Evolutionary conservation across 1,284 basidiomycete species (phyloP).

Genomic region (Cystobasidium sp.): DNA sequence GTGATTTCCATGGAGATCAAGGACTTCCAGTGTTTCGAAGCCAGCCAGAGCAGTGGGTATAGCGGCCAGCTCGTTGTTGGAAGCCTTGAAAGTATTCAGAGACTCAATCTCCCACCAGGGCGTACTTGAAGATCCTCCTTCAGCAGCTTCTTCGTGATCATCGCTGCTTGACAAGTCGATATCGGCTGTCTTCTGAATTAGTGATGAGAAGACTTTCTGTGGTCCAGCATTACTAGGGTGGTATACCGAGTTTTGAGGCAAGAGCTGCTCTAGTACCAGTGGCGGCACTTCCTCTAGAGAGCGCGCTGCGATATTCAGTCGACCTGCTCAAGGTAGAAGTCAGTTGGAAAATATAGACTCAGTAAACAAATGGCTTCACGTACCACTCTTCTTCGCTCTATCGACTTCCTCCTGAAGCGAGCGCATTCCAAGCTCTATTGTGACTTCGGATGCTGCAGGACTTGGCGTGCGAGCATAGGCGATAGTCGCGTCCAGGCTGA

Average conservation of each 20-base stretch:
- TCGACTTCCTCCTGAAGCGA: constrained; percentile 18
- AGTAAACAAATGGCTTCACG: background rate
- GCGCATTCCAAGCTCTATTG: constrained; percentile 18
- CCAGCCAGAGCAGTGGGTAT: constrained; percentile 34
- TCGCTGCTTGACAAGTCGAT: constrained; percentile 9
- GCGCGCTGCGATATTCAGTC: constrained; percentile 31
- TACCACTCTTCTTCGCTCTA: constrained; percentile 36
- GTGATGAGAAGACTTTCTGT: constrained; percentile 12
- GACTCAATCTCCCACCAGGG: constrained; percentile 38
- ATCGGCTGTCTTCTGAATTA: constrained; percentile 3
- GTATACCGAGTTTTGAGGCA: constrained; percentile 30
- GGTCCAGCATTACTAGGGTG: constrained; percentile 42
- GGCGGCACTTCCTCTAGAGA: constrained; percentile 28
- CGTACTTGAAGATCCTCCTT: background rate
- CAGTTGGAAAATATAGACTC: background rate
- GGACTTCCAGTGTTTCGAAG: constrained; percentile 28
- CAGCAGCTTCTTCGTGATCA: background rate
- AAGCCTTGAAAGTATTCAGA: constrained; percentile 37
- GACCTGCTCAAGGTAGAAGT: constrained; percentile 15
- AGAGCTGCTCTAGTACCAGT: constrained; percentile 25
- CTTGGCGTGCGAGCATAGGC: constrained; percentile 6
- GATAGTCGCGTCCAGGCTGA: background rate
- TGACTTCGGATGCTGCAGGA: constrained; percentile 6
- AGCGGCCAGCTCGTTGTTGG: constrained; percentile 38
- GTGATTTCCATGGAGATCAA: constrained; percentile 42